Conservation (phyloP, 164 flowering plant species). For the Buxus sempervirens region DNA sequence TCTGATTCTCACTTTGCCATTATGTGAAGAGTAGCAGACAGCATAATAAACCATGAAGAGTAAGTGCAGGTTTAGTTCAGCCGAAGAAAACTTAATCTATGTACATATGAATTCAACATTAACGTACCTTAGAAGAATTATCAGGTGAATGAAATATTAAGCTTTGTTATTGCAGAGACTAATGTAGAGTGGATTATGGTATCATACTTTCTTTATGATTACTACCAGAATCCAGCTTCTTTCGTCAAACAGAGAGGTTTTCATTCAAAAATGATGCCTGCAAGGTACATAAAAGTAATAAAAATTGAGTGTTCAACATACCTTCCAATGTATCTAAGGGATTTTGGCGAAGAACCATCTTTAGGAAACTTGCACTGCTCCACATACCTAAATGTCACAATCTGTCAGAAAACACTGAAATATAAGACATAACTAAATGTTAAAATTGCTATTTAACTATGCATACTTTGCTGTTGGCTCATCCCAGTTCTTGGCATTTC, state of each 20-base stretch:
- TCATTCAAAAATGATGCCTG: not conserved
- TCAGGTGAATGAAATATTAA: not conserved
- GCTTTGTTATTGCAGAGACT: not conserved
- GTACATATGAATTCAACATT: too few species aligned
- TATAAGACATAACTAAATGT: slow-evolving; percentile 5
- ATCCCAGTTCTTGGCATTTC: slow-evolving; percentile 99
- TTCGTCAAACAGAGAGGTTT: not conserved
- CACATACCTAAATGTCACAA: slow-evolving; percentile 57
- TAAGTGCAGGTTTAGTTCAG: not conserved
- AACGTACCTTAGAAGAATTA: not conserved
- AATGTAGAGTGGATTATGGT: not conserved
- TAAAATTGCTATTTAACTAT: not conserved
- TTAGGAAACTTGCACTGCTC: slow-evolving; percentile 86
- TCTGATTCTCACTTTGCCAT: not conserved
- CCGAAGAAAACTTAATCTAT: not conserved
- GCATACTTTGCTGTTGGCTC: slow-evolving; percentile 81
- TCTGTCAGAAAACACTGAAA: not conserved
- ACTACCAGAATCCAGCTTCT: not conserved
- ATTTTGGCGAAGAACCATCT: slow-evolving; percentile 84
- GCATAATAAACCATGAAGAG: too few species aligned
- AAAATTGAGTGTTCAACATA: slow-evolving; percentile 17
- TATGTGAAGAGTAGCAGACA: not conserved
- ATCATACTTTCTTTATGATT: not conserved
- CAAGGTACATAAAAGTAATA: not conserved
- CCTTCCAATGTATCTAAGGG: slow-evolving; percentile 97